A percentile compares a stretch with the other conserved stretches of the same genome.
phyloP scores from a whole-genome alignment of 495 filamentous ascomycete genomes.

The Xylaria acuta region DNA sequence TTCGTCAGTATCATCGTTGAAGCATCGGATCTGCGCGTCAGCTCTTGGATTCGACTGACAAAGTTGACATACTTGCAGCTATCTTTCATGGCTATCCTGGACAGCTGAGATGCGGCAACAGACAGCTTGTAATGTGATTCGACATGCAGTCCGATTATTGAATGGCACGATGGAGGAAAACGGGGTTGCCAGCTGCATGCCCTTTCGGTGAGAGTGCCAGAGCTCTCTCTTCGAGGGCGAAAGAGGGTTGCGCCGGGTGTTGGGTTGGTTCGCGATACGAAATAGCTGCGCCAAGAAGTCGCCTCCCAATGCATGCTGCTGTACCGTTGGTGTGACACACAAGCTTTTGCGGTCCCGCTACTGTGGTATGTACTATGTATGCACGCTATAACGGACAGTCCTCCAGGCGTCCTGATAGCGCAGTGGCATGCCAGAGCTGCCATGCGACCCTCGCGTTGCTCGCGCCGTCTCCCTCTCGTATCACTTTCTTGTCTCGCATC shows the following conservation, averaged over 20 bases:
- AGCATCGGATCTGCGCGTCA: slow-evolving; percentile 3
- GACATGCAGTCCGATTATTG: slow-evolving; percentile 12
- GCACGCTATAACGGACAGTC: not conserved
- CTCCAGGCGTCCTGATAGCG: not conserved
- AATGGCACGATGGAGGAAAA: not conserved
- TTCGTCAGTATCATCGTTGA: slow-evolving; percentile 20
- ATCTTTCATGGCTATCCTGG: slow-evolving; percentile 12
- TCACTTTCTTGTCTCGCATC: slow-evolving; percentile 24
- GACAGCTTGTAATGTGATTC: not conserved
- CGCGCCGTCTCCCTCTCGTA: slow-evolving; percentile 23
- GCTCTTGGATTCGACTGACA: not conserved
- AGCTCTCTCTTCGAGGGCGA: not conserved
- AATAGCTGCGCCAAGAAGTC: slow-evolving; percentile 18
- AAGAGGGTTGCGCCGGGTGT: not conserved
- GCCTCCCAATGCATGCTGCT: not conserved
- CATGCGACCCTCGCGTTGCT: slow-evolving; percentile 22
- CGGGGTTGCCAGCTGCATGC: slow-evolving; percentile 1
- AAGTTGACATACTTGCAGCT: not conserved
- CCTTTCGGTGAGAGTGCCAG: not conserved
- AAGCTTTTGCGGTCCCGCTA: slow-evolving; percentile 21
- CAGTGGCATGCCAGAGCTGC: not conserved
- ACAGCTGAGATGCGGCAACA: not conserved
- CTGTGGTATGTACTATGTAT: not conserved
- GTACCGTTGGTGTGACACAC: not conserved
- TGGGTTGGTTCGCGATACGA: slow-evolving; percentile 14